Evolutionary conservation across 805 yeast species (phyloP).

Genomic region (Phaffomyces opuntiae): DNA sequence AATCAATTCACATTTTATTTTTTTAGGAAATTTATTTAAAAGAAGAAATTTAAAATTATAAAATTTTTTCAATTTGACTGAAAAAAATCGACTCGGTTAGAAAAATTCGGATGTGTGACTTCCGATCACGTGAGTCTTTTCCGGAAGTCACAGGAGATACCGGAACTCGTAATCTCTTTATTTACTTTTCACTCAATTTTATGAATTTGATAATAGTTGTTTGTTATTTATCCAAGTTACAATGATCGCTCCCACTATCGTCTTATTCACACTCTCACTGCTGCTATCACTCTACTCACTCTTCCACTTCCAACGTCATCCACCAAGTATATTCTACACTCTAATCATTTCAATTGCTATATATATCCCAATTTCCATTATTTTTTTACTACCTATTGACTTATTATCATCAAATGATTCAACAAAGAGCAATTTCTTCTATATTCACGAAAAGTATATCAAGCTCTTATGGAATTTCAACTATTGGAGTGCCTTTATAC

Average conservation of each 20-base stretch:
- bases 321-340: conserved; percentile 18
- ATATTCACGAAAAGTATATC: conserved; percentile 40
- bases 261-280: conserved; percentile 15
- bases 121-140: too few relatives aligned
- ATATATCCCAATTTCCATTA: conserved; percentile 68
- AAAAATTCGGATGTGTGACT: too few relatives aligned
- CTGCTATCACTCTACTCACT: conserved; percentile 14
- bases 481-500: conserved; percentile 74
- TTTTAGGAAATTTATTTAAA: too few relatives aligned
- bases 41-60: too few relatives aligned
- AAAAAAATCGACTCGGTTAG: too few relatives aligned
- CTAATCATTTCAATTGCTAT: conserved; percentile 43
- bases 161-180: too few relatives aligned
- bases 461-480: conserved; percentile 63
- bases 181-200: too few relatives aligned
- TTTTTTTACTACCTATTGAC: conserved; percentile 70
- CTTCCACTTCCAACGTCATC: conserved; percentile 15
- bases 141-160: too few relatives aligned
- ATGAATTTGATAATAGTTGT: too few relatives aligned
- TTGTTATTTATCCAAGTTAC: too few relatives aligned
- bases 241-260: conserved; percentile 13
- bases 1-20: too few relatives aligned
- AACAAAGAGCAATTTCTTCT: conserved; percentile 29
- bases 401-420: conserved; percentile 42
- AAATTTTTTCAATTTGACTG: too few relatives aligned